Evolutionary conservation across 176 grass and related monocot genomes (phyloP), one percentile per base, ranked within the genome.

Genomic region (Poa pratensis): DNA sequence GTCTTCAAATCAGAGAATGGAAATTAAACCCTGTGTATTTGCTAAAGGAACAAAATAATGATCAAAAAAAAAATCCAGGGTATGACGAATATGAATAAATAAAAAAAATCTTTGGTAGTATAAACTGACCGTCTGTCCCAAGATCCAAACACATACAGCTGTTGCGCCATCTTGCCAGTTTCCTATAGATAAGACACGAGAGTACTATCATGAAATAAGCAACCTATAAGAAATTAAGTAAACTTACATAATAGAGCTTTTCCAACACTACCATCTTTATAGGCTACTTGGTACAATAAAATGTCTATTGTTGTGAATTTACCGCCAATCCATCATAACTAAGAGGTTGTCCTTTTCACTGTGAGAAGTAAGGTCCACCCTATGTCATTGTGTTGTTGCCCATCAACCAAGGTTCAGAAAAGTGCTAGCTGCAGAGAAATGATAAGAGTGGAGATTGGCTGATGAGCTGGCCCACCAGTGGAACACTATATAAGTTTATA

Each of bases 131-230:
- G 12, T 90, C 83, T 97, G 90, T 80, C 91, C 92, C 73, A 97
- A 80, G 54, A 97, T 79, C 95, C 95, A 97, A 37, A 97, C 80
- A 72, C 95, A 95, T 54, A 97, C 95, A 83, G 93, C 93, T 61
- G 95, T 93, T 55, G 93, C 92, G 84, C 95, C 93, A 90, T 97
- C 95, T 91, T 93, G 92, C 95, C 93, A 97, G 70, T 95, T 95
- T 72, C 93, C 95, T 97, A 86, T 30, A 72, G 37, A 89, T 39
- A 57, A 37, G 5, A 66, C 7, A 73, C 40, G 27, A 62, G 76
- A 57, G 23, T 30, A 84, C 20, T 71, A 63, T 34, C 32, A 81
- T 40, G 26, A 80, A 39, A 55, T 20, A 64, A 8, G 14, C 1
- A 74, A 59, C 12, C 4, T 7, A 59, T 75, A 65, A 26, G 27